phyloP scores from a whole-genome alignment of 2,329 filamentous ascomycete species.

The Akanthomyces lecanii region DNA sequence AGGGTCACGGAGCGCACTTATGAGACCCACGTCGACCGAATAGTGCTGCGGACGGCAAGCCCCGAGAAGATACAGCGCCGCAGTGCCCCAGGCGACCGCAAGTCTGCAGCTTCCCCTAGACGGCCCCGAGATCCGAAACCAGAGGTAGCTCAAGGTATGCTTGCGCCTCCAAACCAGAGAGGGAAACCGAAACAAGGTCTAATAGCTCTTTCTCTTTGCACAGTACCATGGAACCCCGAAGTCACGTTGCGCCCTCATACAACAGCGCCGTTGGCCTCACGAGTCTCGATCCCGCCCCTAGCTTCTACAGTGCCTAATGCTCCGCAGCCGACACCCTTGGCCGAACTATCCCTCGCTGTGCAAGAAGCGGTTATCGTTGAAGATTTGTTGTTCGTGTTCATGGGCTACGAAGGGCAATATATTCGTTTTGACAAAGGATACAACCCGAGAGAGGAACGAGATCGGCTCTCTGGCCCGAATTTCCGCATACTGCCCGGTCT shows the following conservation, averaged over 20 bases:
- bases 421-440: conserved; percentile 81
- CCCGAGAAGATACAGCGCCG: conserved; percentile 51
- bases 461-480: conserved; percentile 74
- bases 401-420: conserved; percentile 98
- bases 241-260: conserved; percentile 67
- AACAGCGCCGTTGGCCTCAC: conserved; percentile 66
- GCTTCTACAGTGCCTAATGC: conserved; percentile 70
- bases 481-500: conserved; percentile 79
- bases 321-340: conserved; percentile 65
- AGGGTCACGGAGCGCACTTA: conserved; percentile 51
- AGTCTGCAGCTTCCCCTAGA: conserved; percentile 32
- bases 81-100: conserved; percentile 35
- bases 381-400: conserved; percentile 89
- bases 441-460: conserved; percentile 79
- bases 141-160: conserved; percentile 49
- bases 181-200: conserved; percentile 24
- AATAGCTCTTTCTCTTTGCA: conserved; percentile 2
- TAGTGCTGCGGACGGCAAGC: conserved; percentile 56
- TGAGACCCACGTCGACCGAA: conserved; percentile 59
- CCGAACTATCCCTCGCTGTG: conserved; percentile 68
- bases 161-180: not conserved
- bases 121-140: conserved; percentile 41
- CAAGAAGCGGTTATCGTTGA: conserved; percentile 88
- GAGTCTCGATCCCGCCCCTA: conserved; percentile 63
- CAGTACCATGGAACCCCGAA: conserved; percentile 71